Evolutionary conservation across 2,329 filamentous ascomycete genomes (phyloP).

Genomic region (Alternaria ventricosa): DNA sequence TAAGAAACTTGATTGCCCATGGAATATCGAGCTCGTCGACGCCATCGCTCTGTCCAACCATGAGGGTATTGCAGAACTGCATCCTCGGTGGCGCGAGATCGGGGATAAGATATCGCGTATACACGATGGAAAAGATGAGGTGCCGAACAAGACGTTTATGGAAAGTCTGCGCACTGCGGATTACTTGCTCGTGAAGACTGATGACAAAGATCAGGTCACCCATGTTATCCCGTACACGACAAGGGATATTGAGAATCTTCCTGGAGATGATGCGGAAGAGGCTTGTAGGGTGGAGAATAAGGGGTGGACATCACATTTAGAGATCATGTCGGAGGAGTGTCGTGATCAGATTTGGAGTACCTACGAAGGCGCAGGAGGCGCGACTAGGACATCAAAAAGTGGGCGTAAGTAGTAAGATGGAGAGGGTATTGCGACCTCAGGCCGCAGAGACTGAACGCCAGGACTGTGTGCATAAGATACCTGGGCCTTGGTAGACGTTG

Average conservation of each 20-base stretch:
- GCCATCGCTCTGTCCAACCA: background rate
- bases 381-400: background rate
- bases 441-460: background rate
- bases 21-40: background rate
- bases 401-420: background rate
- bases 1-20: background rate
- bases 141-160: background rate
- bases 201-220: background rate
- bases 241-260: background rate
- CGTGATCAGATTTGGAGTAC: background rate
- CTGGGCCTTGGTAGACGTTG: background rate
- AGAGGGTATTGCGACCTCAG: background rate
- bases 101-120: background rate
- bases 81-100: background rate
- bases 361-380: background rate
- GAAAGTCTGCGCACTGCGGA: background rate
- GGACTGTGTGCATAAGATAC: background rate
- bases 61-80: background rate
- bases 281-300: fast-evolving
- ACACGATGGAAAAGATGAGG: background rate
- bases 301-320: background rate
- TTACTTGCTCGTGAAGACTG: background rate
- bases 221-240: background rate
- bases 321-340: background rate
- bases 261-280: background rate